Conservation (phyloP, 2,329 filamentous ascomycete species). For the Akanthomyces uredinophilus region DNA sequence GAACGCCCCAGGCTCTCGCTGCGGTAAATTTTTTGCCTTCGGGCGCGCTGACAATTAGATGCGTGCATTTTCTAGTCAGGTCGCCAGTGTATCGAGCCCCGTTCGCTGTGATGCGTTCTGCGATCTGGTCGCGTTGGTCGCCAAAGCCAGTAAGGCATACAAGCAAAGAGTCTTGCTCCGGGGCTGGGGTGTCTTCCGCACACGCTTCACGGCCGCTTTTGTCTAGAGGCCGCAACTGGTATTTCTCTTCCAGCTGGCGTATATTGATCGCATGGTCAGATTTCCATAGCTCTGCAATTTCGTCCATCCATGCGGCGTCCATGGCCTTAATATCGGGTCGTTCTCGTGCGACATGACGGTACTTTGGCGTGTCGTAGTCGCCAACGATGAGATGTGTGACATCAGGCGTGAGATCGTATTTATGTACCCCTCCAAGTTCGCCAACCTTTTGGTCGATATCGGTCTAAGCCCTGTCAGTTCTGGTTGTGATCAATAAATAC, state of each 20-base stretch:
- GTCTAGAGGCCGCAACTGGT: slow-evolving; percentile 61
- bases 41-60: slow-evolving; percentile 74
- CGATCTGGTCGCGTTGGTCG: slow-evolving; percentile 63
- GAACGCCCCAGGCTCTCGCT: slow-evolving; percentile 76
- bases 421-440: slow-evolving; percentile 83
- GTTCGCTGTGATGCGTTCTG: slow-evolving; percentile 60
- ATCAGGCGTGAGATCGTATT: slow-evolving; percentile 89
- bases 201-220: slow-evolving; percentile 39
- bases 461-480: slow-evolving; percentile 29
- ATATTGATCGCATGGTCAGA: slow-evolving; percentile 74
- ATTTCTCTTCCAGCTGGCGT: slow-evolving; percentile 58
- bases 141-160: slow-evolving; percentile 56
- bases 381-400: slow-evolving; percentile 93
- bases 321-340: slow-evolving; percentile 82
- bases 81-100: slow-evolving; percentile 86
- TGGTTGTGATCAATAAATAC: slow-evolving; percentile 6
- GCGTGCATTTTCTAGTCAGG: slow-evolving; percentile 78
- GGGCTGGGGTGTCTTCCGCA: slow-evolving; percentile 21
- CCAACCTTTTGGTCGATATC: slow-evolving; percentile 59
- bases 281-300: slow-evolving; percentile 75
- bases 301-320: slow-evolving; percentile 77
- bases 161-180: slow-evolving; percentile 33
- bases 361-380: slow-evolving; percentile 85
- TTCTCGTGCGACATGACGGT: slow-evolving; percentile 88
- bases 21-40: slow-evolving; percentile 87